Percentiles rank a stretch among this genome's conserved stretches.
Conservation (phyloP, 768 basidiomycete species). For the Clitopilus hobsonii region DNA sequence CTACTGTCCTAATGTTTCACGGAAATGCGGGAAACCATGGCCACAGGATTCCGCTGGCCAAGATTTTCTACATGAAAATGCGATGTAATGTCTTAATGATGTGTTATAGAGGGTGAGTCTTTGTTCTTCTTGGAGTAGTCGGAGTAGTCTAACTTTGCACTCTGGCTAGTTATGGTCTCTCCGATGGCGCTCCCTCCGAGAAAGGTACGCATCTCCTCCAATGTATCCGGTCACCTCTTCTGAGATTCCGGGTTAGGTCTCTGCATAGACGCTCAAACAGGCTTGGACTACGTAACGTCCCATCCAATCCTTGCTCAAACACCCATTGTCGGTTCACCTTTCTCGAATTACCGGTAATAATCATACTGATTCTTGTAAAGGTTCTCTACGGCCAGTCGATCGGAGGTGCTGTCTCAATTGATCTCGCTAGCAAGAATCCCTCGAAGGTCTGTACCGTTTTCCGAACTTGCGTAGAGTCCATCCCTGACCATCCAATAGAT, state of each 20-base stretch:
- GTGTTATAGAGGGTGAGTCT: conserved; percentile 81
- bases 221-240: background rate
- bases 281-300: conserved; percentile 65
- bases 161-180: conserved; percentile 70
- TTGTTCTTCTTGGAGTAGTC: background rate
- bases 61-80: conserved; percentile 76
- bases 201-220: conserved; percentile 41
- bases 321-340: conserved; percentile 48
- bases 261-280: conserved; percentile 80
- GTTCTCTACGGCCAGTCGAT: conserved; percentile 83
- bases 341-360: no score
- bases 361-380: no score
- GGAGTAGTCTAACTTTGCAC: background rate
- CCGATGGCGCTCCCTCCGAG: conserved; percentile 85
- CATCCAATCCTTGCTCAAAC: conserved; percentile 64
- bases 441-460: conserved; percentile 42
- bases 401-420: conserved; percentile 90
- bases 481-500: conserved; percentile 39
- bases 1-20: conserved; percentile 91
- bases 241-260: conserved; percentile 46
- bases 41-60: conserved; percentile 85
- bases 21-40: conserved; percentile 87
- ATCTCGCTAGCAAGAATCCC: conserved; percentile 78
- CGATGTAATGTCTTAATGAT: conserved; percentile 93
- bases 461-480: background rate